These are phyloP conservation scores for Phoma sp. DNA, from an alignment of 2,329 filamentous ascomycete genomes.

Conservation along the genomic window DNA sequence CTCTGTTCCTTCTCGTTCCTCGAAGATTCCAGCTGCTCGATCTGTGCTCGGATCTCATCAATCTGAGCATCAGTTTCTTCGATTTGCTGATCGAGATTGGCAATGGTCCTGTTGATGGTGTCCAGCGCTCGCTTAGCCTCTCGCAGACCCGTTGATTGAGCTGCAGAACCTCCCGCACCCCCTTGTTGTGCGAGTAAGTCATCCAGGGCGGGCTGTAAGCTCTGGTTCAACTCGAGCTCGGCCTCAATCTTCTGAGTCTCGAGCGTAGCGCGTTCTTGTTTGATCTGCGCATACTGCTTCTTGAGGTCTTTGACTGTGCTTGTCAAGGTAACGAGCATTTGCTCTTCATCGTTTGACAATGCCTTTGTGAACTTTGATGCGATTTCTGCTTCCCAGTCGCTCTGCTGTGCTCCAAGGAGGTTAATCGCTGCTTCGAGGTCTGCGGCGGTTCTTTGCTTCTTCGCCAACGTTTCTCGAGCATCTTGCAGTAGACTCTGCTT, in stretches of 20 bases:
- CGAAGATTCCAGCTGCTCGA: slow-evolving; percentile 66
- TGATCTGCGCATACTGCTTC: slow-evolving; percentile 77
- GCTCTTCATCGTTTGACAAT: slow-evolving; percentile 81
- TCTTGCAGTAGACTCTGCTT: slow-evolving; percentile 79
- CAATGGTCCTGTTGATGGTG: slow-evolving; percentile 74
- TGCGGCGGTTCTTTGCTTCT: slow-evolving; percentile 69
- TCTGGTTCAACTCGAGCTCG: slow-evolving; percentile 88
- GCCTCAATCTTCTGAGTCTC: slow-evolving; percentile 83
- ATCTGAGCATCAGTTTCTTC: slow-evolving; percentile 77
- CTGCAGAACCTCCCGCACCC: slow-evolving; percentile 64
- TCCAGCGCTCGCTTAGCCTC: slow-evolving; percentile 83
- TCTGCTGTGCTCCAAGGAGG: slow-evolving; percentile 73
- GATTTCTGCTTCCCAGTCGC: slow-evolving; percentile 80
- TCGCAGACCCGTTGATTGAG: slow-evolving; percentile 66
- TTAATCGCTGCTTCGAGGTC: slow-evolving; percentile 69
- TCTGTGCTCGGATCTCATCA: slow-evolving; percentile 63
- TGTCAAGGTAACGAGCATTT: slow-evolving; percentile 75
- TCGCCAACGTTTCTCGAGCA: slow-evolving; percentile 75
- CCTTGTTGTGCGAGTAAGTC: slow-evolving; percentile 64
- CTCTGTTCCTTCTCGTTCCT: slow-evolving; percentile 71
- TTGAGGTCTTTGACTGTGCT: slow-evolving; percentile 75
- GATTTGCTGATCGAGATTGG: slow-evolving; percentile 72
- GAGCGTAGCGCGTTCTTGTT: slow-evolving; percentile 75
- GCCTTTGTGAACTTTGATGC: slow-evolving; percentile 91
- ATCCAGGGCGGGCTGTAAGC: slow-evolving; percentile 84